phyloP scores from a whole-genome alignment of 148 eudicot genomes.

The Chenopodium quinoa region DNA sequence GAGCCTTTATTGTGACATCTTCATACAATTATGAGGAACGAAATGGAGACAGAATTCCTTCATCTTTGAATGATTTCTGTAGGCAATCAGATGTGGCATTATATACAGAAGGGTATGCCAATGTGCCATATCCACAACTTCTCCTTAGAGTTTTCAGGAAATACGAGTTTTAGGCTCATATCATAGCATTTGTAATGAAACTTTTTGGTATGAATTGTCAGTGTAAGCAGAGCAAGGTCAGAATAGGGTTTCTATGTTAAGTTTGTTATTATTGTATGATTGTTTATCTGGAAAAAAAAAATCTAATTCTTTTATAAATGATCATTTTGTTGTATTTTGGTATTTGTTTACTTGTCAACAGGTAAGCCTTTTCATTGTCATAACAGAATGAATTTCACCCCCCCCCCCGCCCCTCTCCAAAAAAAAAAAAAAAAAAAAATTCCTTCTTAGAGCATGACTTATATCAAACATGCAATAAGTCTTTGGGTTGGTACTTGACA shows the following conservation, averaged over 20 bases:
- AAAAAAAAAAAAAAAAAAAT: too few relatives aligned
- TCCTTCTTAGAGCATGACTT: too few relatives aligned
- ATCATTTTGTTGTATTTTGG: not conserved
- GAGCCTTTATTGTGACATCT: conserved; percentile 6
- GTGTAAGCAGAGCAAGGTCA: not conserved
- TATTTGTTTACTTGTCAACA: too few relatives aligned
- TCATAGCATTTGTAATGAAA: conserved; percentile 8
- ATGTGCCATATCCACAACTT: not conserved
- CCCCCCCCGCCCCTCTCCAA: too few relatives aligned
- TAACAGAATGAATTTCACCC: too few relatives aligned
- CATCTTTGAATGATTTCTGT: conserved; percentile 16
- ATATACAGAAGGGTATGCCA: conserved; percentile 10
- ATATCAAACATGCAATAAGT: too few relatives aligned
- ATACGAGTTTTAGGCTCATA: conserved; percentile 15
- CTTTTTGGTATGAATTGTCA: conserved; percentile 2
- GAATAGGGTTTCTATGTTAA: not conserved
- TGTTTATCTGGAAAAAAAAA: not conserved
- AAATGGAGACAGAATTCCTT: not conserved
- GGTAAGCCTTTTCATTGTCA: too few relatives aligned
- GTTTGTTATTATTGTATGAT: not conserved
- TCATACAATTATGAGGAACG: not conserved
- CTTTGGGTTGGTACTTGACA: too few relatives aligned
- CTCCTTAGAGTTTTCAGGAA: conserved; percentile 7
- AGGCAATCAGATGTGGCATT: conserved; percentile 15
- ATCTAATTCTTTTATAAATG: not conserved